Evolutionary conservation across 2,329 filamentous ascomycete species (phyloP).

Genomic region (Nigrograna mackinnonii): DNA sequence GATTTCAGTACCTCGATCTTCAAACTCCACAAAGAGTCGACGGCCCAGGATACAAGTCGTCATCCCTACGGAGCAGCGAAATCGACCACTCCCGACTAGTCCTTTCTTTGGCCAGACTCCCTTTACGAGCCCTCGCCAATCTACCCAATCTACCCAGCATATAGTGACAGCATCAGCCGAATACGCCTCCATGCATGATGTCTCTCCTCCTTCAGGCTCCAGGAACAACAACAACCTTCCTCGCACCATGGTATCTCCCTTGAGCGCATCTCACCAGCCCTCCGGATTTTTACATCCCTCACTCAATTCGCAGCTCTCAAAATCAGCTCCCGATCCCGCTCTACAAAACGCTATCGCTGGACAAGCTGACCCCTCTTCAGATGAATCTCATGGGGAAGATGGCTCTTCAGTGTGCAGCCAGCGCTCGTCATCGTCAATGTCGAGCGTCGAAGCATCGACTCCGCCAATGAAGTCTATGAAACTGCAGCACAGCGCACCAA

Average conservation of each 20-base stretch:
- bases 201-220: conserved; percentile 37
- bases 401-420: conserved; percentile 43
- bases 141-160: conserved; percentile 19
- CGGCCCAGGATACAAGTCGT: conserved; percentile 40
- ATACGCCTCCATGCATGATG: conserved; percentile 19
- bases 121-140: conserved; percentile 1
- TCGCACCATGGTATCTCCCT: conserved; percentile 32
- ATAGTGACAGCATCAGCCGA: conserved; percentile 22
- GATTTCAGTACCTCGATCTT: conserved; percentile 11
- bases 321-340: conserved; percentile 10
- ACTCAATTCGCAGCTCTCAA: conserved; percentile 13
- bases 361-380: conserved; percentile 26
- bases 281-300: conserved; percentile 18
- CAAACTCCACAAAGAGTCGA: conserved; percentile 17
- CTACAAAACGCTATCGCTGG: neutral
- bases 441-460: conserved; percentile 39
- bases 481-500: conserved; percentile 15
- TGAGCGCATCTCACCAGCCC: conserved; percentile 20
- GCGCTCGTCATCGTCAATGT: conserved; percentile 43
- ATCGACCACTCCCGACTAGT: conserved; percentile 32
- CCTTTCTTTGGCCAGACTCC: conserved; percentile 24
- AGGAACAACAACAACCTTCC: conserved; percentile 14
- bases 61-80: conserved; percentile 35
- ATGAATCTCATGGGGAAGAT: conserved; percentile 39
- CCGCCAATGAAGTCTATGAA: conserved; percentile 10